Evolutionary conservation across 495 filamentous ascomycete species (phyloP).

Genomic region (Recurvomyces mirabilis): DNA sequence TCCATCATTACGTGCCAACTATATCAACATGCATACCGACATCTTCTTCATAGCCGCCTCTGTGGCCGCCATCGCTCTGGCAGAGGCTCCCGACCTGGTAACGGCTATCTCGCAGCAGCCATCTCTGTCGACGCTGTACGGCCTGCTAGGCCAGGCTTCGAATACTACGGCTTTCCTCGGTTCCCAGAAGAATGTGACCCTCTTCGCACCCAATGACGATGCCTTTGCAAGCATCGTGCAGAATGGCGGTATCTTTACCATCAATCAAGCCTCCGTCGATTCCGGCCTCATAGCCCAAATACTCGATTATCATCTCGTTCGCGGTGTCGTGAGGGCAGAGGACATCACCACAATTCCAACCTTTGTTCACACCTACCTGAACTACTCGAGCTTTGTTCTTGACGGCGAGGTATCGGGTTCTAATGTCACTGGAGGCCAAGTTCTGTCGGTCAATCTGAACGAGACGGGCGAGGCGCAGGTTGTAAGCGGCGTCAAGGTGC

Average conservation of each 20-base stretch:
- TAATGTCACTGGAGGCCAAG: constrained; percentile 7
- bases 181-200: constrained; percentile 3
- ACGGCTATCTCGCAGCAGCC: background rate
- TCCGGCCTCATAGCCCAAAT: constrained; percentile 2
- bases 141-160: background rate
- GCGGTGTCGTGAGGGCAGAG: background rate
- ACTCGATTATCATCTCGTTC: constrained; percentile 4
- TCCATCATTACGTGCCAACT: too few relatives aligned
- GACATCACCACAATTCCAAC: constrained; percentile 1
- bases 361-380: background rate
- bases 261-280: constrained; percentile 1
- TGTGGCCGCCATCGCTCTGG: background rate
- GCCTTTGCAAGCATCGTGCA: constrained; percentile 7
- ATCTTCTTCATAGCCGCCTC: constrained; percentile 1
- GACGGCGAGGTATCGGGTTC: constrained; percentile 4
- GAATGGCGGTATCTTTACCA: constrained; percentile 3
- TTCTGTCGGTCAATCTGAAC: background rate
- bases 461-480: background rate
- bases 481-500: constrained; percentile 1
- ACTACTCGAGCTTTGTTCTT: background rate
- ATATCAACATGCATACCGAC: constrained; percentile 3
- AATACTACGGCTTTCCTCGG: background rate
- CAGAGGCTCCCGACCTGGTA: background rate
- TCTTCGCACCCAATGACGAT: constrained; percentile 14
- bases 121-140: background rate